Conservation (phyloP, 306 rosid species). For the Psophocarpus tetragonolobus region DNA sequence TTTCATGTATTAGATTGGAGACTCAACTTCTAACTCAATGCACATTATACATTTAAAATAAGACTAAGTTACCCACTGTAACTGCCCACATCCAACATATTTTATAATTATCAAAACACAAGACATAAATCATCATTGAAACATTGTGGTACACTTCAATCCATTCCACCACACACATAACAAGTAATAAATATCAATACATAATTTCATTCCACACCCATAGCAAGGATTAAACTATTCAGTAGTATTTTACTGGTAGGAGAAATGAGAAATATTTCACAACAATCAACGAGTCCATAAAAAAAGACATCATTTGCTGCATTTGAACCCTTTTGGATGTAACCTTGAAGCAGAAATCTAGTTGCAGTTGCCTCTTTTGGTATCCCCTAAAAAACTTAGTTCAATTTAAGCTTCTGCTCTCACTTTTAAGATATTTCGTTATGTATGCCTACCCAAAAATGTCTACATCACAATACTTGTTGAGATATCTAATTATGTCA, state of each 20-base stretch:
- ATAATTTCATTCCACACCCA: too few species aligned
- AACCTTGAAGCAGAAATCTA: slow-evolving; percentile 1
- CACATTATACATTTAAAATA: too few species aligned
- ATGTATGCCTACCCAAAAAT: neutral
- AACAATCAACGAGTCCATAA: neutral
- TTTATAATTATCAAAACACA: too few species aligned
- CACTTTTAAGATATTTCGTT: neutral
- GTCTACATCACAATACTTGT: neutral
- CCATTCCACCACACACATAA: too few species aligned
- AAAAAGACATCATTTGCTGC: neutral
- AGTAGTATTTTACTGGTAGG: neutral
- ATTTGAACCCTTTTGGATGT: neutral
- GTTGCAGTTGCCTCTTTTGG: neutral
- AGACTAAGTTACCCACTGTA: too few species aligned
- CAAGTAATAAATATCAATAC: too few species aligned
- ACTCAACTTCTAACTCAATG: too few species aligned
- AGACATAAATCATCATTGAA: too few species aligned
- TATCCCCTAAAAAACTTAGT: neutral
- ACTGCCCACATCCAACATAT: too few species aligned
- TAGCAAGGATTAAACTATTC: too few species aligned
- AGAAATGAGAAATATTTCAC: slow-evolving; percentile 10
- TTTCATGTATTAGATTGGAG: too few species aligned
- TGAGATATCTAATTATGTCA: neutral
- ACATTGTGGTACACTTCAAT: too few species aligned
- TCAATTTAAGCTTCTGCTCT: neutral